A percentile compares a stretch with the other conserved stretches of the same genome.
These are phyloP conservation scores for Zopfia rhizophila DNA, from an alignment of 2,329 filamentous ascomycete genomes.

Conservation along the genomic window DNA sequence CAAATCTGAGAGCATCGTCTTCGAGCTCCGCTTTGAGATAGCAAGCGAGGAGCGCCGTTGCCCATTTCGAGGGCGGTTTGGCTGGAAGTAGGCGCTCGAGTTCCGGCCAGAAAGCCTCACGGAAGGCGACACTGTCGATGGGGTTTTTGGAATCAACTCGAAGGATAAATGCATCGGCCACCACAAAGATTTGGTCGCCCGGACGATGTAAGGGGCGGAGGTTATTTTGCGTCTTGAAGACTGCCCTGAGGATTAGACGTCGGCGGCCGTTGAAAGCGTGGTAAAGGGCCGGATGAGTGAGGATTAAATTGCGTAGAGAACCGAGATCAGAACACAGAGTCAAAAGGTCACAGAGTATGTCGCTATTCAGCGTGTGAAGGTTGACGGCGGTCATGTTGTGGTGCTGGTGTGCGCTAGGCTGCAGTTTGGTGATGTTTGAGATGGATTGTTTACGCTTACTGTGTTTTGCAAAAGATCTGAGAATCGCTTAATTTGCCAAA, in stretches of 20 bases:
- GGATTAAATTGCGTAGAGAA: slow-evolving; percentile 1
- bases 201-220: background rate
- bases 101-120: slow-evolving; percentile 9
- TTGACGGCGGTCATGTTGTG: too few species aligned
- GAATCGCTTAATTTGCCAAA: too few species aligned
- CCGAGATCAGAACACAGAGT: slow-evolving; percentile 2
- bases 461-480: too few species aligned
- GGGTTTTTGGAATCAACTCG: slow-evolving; percentile 2
- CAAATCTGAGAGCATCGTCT: slow-evolving; percentile 6
- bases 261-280: slow-evolving; percentile 3
- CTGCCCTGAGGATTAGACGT: slow-evolving; percentile 3
- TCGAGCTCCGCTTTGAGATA: slow-evolving; percentile 6
- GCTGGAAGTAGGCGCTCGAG: background rate
- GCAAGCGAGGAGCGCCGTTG: background rate
- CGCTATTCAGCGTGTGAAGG: slow-evolving; percentile 5
- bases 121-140: slow-evolving; percentile 4
- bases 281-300: slow-evolving; percentile 7
- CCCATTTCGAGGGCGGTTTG: slow-evolving; percentile 3
- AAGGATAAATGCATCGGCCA: too few species aligned
- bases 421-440: too few species aligned
- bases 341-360: slow-evolving; percentile 6
- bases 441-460: too few species aligned
- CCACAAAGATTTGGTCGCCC: too few species aligned
- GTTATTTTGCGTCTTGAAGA: slow-evolving; percentile 4
- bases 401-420: too few species aligned